Conservation (phyloP, 495 filamentous ascomycete genomes). For the Cryomyces minteri region DNA sequence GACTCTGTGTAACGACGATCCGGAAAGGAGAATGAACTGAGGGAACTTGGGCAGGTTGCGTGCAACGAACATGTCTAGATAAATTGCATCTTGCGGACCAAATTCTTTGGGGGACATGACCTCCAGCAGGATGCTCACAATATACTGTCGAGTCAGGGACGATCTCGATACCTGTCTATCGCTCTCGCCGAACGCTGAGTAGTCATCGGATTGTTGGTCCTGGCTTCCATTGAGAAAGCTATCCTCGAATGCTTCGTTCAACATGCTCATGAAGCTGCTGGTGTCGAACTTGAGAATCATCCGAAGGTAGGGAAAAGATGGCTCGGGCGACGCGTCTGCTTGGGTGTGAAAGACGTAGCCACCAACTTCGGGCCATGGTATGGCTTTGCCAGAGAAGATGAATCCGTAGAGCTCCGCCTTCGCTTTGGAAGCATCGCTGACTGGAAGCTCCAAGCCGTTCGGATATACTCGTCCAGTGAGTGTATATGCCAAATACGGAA, state of each 20-base stretch:
- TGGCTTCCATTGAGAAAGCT: slow-evolving; percentile 60
- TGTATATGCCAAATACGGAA: slow-evolving; percentile 86
- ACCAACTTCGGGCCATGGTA: slow-evolving; percentile 41
- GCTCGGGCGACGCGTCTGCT: slow-evolving; percentile 30
- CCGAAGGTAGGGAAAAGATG: slow-evolving; percentile 64
- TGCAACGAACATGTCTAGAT: slow-evolving; percentile 94
- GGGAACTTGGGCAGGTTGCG: slow-evolving; percentile 92
- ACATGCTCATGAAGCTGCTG: slow-evolving; percentile 77
- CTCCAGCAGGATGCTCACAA: slow-evolving; percentile 75
- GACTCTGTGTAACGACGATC: slow-evolving; percentile 64
- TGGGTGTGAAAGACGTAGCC: slow-evolving; percentile 33
- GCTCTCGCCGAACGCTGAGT: slow-evolving; percentile 12
- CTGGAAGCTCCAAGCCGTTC: too few relatives aligned
- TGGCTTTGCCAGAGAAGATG: slow-evolving; percentile 64
- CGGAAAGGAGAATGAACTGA: slow-evolving; percentile 82
- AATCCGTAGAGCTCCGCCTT: slow-evolving; percentile 85
- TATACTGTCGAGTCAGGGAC: slow-evolving; percentile 74
- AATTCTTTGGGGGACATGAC: slow-evolving; percentile 65
- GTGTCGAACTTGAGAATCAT: slow-evolving; percentile 77
- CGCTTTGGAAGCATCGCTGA: slow-evolving; percentile 48
- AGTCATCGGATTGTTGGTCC: slow-evolving; percentile 36
- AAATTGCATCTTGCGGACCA: slow-evolving; percentile 66
- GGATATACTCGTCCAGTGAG: slow-evolving; percentile 84
- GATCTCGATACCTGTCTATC: too few relatives aligned
- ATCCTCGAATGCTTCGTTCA: slow-evolving; percentile 97